Percentiles rank a stretch among this genome's conserved stretches.
These are phyloP conservation scores for Oryza brachyantha DNA, from an alignment of 176 grass and related monocot species.

Conservation along the genomic window DNA sequence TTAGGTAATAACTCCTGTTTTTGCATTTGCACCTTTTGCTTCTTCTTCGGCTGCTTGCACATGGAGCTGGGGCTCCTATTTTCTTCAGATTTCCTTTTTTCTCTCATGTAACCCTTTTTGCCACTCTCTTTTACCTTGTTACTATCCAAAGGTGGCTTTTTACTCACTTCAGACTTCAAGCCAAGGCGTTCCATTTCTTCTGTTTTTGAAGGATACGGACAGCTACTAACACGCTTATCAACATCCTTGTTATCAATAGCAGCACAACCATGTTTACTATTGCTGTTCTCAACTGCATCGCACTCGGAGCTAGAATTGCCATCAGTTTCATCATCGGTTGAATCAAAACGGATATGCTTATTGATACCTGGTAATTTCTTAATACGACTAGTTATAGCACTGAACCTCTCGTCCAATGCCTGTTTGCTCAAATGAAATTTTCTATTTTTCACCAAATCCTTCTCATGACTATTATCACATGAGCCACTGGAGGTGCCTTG, in stretches of 20 bases:
- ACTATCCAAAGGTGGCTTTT: slow-evolving; percentile 35
- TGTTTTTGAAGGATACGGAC: slow-evolving; percentile 85
- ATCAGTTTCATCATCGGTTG: slow-evolving; percentile 61
- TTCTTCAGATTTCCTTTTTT: slow-evolving; percentile 68
- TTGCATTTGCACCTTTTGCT: slow-evolving; percentile 29
- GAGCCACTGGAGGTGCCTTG: slow-evolving; percentile 28
- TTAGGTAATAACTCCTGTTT: slow-evolving; percentile 11
- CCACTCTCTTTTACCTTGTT: slow-evolving; percentile 24
- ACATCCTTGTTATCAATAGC: slow-evolving; percentile 34
- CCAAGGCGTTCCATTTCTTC: slow-evolving; percentile 87
- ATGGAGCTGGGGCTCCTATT: slow-evolving; percentile 32
- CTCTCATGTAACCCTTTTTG: slow-evolving; percentile 19
- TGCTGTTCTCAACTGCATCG: slow-evolving; percentile 18
- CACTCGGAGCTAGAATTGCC: slow-evolving; percentile 32
- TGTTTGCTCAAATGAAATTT: slow-evolving; percentile 47
- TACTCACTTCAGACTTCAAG: slow-evolving; percentile 60
- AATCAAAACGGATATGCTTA: slow-evolving; percentile 83
- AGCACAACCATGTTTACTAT: slow-evolving; percentile 39
- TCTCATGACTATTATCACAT: slow-evolving; percentile 36
- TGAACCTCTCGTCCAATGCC: slow-evolving; percentile 59
- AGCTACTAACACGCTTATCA: slow-evolving; percentile 53
- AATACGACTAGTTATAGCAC: slow-evolving; percentile 53
- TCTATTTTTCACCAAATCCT: slow-evolving; percentile 43
- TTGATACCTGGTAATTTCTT: slow-evolving; percentile 53
- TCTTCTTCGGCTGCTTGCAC: slow-evolving; percentile 44